Percentiles rank a stretch among this genome's conserved stretches.
phyloP scores from a whole-genome alignment of 2,329 filamentous ascomycete genomes.

The Scopulariopsis brevicaulis region DNA sequence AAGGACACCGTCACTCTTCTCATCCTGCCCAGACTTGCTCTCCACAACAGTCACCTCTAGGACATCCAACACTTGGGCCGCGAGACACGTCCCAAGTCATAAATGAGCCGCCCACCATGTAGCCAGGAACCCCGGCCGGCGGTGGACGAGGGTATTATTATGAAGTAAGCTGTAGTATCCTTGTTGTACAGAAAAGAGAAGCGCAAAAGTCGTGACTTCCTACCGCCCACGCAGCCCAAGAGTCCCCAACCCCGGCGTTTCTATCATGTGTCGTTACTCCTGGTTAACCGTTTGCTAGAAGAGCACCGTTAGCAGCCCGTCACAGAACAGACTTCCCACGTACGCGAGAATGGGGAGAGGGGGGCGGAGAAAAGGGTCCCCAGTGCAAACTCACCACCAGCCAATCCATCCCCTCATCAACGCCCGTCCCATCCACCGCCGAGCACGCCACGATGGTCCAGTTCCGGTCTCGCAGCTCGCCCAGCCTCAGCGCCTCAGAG shows the following conservation, averaged over 20 bases:
- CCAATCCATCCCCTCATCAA: constrained; percentile 99
- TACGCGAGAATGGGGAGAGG: not conserved
- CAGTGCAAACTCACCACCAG: constrained; percentile 55
- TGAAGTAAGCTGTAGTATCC: not conserved
- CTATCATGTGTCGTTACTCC: constrained; percentile 1
- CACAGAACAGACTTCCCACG: not conserved
- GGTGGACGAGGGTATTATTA: not conserved
- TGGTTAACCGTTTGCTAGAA: constrained; percentile 15
- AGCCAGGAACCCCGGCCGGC: not conserved
- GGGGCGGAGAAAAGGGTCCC: too few species aligned
- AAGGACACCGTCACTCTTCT: too few species aligned
- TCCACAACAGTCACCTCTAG: too few species aligned
- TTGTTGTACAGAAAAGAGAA: not conserved
- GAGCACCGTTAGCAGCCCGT: not conserved
- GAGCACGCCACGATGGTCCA: constrained; percentile 99
- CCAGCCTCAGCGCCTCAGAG: constrained; percentile 80
- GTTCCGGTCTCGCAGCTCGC: constrained; percentile 88
- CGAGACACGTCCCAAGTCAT: not conserved
- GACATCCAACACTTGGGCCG: not conserved
- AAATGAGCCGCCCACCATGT: not conserved
- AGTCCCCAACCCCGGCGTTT: not conserved
- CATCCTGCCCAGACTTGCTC: too few species aligned
- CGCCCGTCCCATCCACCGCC: constrained; percentile 87
- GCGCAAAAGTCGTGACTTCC: not conserved
- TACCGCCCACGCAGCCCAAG: not conserved